Evolutionary conservation across 192 early-diverging fungal species (phyloP), one percentile per base, ranked within the genome.

Genomic region (Entomortierella beljakovae): DNA sequence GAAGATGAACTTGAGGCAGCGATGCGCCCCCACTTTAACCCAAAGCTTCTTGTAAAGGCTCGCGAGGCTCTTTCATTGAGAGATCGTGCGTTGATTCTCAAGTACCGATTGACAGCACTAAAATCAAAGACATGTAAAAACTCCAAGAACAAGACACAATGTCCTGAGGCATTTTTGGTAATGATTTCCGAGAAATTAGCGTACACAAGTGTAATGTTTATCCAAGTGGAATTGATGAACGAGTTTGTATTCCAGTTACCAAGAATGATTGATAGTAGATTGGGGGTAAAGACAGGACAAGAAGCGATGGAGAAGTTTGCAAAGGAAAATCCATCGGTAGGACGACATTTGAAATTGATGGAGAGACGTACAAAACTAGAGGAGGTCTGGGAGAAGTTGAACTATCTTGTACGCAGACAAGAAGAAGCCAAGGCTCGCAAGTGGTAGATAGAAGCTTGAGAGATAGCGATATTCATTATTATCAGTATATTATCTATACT

Each of bases 191-290:
- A 98, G 59, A 99, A 99, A 71, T 86, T 99, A 38, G 92, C 97
- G 0, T 94, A 96, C 79, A 95, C 92, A 83, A 93, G 96, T 38
- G 96, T 96, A 40, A 96, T 99, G 94, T 99, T 99, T 79, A 97
- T 99, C 69, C 94, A 95, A 77, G 94, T 97, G 22, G 97, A 99
- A 82, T 87, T 99, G 52, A 83, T 99, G 76, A 97, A 96, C 76
- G 97, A 99, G 82, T 99, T 98, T 84, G 96, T 97, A 75, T 98
- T 97, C 90, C 96, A 98, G 84, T 89, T 98, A 64, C 97, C 97
- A 37, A 83, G 97, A 38, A 95, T 97, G 83, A 90, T 99, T 23
- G 97, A 99, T 80, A 91, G 95, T 63, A 86, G 91, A 57, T 72
- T 99, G 61, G 96, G 96, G 60, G 97, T 97, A 58, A 93, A 92